Conservation (phyloP, 2,329 filamentous ascomycete genomes). For the Tolypocladium album region DNA sequence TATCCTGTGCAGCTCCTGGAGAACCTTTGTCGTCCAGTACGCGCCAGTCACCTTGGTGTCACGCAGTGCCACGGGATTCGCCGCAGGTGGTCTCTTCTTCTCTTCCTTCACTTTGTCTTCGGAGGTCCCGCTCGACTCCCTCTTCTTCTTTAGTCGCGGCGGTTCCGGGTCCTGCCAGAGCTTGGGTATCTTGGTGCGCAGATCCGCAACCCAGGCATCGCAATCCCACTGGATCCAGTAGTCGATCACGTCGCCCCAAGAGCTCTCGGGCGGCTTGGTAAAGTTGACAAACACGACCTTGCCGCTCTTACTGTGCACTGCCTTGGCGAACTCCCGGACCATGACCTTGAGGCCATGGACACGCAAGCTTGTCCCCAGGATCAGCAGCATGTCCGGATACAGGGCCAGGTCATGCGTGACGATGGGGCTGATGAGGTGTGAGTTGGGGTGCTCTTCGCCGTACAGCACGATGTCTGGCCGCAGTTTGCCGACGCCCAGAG, state of each 20-base stretch:
- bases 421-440: constrained; percentile 56
- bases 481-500: constrained; percentile 55
- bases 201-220: constrained; percentile 58
- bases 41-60: constrained; percentile 36
- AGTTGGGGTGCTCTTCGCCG: constrained; percentile 61
- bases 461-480: constrained; percentile 66
- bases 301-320: constrained; percentile 56
- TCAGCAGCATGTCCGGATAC: constrained; percentile 55
- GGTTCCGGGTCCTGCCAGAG: constrained; percentile 46
- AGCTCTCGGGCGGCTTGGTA: constrained; percentile 60
- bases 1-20: constrained; percentile 25
- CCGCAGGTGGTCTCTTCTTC: constrained; percentile 20
- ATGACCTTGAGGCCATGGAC: constrained; percentile 64
- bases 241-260: constrained; percentile 63
- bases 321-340: constrained; percentile 60
- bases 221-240: constrained; percentile 69
- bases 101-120: constrained; percentile 16
- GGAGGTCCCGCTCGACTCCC: constrained; percentile 14
- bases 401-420: constrained; percentile 56
- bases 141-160: constrained; percentile 27
- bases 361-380: constrained; percentile 59
- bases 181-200: constrained; percentile 46
- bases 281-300: constrained; percentile 65
- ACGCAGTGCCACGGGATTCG: constrained; percentile 30
- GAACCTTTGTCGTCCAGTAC: constrained; percentile 31